Conservation (phyloP, 495 filamentous ascomycete genomes). For the Pyrenopolyporus hunteri region DNA sequence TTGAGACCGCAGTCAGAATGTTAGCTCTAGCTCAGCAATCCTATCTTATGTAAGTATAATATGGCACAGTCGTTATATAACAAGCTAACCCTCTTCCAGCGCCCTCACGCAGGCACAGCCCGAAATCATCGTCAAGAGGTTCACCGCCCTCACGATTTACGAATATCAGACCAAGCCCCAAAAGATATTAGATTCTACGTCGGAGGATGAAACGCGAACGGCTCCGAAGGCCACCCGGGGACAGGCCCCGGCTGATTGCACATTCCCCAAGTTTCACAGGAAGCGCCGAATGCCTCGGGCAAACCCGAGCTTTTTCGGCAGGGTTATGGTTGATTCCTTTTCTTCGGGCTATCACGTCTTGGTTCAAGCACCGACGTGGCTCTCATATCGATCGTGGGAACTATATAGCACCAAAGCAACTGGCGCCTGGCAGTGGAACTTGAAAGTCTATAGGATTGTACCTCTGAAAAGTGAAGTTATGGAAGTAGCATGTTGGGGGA, state of each 20-base stretch:
- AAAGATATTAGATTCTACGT: neutral
- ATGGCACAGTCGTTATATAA: neutral
- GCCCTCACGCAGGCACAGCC: conserved; percentile 32
- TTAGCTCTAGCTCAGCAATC: conserved; percentile 30
- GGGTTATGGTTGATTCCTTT: neutral
- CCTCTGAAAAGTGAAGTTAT: neutral
- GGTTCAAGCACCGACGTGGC: conserved; percentile 8
- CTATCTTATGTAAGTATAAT: conserved; percentile 32
- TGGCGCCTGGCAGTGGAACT: conserved; percentile 22
- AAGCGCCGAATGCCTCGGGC: neutral
- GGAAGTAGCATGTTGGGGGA: neutral
- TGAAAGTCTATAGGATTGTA: conserved; percentile 14
- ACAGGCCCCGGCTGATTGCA: neutral
- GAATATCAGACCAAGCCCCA: neutral
- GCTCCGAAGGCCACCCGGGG: neutral
- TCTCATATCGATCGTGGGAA: conserved; percentile 20
- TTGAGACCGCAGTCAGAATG: conserved; percentile 32
- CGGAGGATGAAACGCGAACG: neutral
- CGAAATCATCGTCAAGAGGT: conserved; percentile 32
- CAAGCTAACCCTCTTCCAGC: conserved; percentile 13
- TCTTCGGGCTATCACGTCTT: neutral
- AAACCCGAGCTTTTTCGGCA: neutral
- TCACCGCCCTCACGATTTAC: neutral
- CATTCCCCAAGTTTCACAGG: neutral
- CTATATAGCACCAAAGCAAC: conserved; percentile 20